phyloP scores from a whole-genome alignment of 176 grass and related monocot genomes.

The Zea mays region DNA sequence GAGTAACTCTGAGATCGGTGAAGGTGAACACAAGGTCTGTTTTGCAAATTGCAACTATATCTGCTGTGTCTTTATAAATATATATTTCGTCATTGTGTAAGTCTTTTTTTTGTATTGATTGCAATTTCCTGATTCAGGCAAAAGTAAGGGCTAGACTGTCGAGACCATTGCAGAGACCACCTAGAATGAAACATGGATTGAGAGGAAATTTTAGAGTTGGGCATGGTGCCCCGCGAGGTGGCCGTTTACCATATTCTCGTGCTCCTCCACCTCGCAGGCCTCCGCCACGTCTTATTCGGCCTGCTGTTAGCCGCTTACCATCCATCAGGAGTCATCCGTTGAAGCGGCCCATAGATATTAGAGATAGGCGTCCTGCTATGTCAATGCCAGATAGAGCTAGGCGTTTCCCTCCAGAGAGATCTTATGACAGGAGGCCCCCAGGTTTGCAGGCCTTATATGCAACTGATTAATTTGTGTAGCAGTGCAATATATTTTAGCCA shows the following conservation, averaged over 20 bases:
- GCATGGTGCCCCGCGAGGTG: constrained; percentile 51
- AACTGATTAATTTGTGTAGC: not conserved
- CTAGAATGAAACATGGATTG: constrained; percentile 67
- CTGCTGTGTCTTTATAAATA: constrained; percentile 10
- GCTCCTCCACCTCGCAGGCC: constrained; percentile 44
- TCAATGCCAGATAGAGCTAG: constrained; percentile 61
- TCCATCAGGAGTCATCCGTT: constrained; percentile 54
- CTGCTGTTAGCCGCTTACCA: constrained; percentile 43
- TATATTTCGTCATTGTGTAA: not conserved
- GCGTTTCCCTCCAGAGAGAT: constrained; percentile 59
- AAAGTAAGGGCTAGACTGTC: constrained; percentile 90
- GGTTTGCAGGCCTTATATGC: constrained; percentile 47
- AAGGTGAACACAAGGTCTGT: constrained; percentile 76
- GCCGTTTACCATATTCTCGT: constrained; percentile 50
- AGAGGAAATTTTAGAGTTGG: constrained; percentile 79
- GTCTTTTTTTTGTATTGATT: not conserved
- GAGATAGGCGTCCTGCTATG: constrained; percentile 66
- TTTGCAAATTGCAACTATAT: not conserved
- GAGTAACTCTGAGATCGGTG: constrained; percentile 60
- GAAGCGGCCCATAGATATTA: constrained; percentile 68
- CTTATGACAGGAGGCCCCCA: constrained; percentile 66
- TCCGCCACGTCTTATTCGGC: constrained; percentile 42
- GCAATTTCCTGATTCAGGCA: constrained; percentile 44
- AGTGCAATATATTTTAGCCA: not conserved
- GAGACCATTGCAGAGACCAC: constrained; percentile 69